phyloP scores from a whole-genome alignment of 2,329 filamentous ascomycete species.

The Plectosphaerella sp. region DNA sequence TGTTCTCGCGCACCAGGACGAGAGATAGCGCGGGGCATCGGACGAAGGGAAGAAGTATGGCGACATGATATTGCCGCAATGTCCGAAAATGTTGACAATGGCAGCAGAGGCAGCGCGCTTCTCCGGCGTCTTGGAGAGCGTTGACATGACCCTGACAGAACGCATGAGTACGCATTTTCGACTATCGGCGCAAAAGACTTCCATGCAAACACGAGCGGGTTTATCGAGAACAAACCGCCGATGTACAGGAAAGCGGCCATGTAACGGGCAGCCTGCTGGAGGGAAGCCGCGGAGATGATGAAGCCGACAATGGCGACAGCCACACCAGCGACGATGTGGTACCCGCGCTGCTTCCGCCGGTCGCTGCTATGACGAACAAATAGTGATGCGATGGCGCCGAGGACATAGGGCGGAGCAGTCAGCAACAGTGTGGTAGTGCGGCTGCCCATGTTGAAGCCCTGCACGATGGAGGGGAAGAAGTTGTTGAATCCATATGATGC shows the following conservation, averaged over 20 bases:
- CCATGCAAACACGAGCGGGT: constrained; percentile 51
- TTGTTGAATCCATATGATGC: constrained; percentile 27
- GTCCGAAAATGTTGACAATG: constrained; percentile 42
- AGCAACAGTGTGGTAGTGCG: constrained; percentile 46
- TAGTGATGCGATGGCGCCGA: constrained; percentile 51
- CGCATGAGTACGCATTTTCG: too few relatives aligned
- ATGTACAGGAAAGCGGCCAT: constrained; percentile 10
- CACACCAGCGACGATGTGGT: constrained; percentile 43
- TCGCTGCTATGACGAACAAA: constrained; percentile 59
- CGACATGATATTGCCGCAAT: constrained; percentile 30
- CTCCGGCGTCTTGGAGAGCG: constrained; percentile 68
- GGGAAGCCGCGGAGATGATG: constrained; percentile 4
- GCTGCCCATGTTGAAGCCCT: constrained; percentile 47
- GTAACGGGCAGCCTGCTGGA: constrained; percentile 6
- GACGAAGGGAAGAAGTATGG: constrained; percentile 28
- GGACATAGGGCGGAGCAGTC: constrained; percentile 52
- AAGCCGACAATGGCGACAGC: constrained; percentile 25
- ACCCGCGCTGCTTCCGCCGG: constrained; percentile 53
- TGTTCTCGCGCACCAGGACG: neutral
- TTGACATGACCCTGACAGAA: constrained; percentile 41
- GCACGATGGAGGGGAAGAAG: constrained; percentile 45
- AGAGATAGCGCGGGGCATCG: constrained; percentile 18
- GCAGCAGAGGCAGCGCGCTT: constrained; percentile 62
- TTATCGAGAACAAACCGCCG: constrained; percentile 5
- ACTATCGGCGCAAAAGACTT: constrained; percentile 36